These are phyloP conservation scores for Leptosphaerulina australis DNA, from an alignment of 2,329 filamentous ascomycete species.

Conservation along the genomic window DNA sequence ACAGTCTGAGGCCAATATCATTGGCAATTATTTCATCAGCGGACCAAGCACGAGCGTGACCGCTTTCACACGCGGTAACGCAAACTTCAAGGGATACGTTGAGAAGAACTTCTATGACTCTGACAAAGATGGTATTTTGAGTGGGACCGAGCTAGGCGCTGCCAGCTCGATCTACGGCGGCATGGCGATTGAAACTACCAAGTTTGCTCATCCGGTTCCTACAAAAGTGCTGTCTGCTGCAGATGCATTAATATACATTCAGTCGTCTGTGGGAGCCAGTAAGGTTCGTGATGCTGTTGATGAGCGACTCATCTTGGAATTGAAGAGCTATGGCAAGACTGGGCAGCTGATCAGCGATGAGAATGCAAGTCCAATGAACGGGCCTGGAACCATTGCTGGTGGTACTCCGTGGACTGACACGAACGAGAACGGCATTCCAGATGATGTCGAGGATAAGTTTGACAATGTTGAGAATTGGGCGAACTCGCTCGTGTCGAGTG, in stretches of 20 bases:
- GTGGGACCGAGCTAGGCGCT: constrained; percentile 55
- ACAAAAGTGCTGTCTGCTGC: constrained; percentile 48
- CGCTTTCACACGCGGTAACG: constrained; percentile 62
- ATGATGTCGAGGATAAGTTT: constrained; percentile 55
- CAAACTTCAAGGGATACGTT: constrained; percentile 61
- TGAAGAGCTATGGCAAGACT: constrained; percentile 54
- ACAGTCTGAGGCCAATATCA: constrained; percentile 58
- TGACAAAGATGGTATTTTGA: constrained; percentile 57
- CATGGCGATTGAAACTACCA: constrained; percentile 52
- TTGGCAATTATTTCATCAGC: constrained; percentile 64
- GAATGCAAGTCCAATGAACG: constrained; percentile 50
- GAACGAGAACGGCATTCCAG: constrained; percentile 59
- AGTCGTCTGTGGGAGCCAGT: constrained; percentile 52
- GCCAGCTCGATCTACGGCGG: constrained; percentile 55
- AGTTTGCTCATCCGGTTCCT: constrained; percentile 55
- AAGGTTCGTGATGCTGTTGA: constrained; percentile 55
- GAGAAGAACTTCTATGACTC: constrained; percentile 60
- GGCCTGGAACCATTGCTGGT: constrained; percentile 48
- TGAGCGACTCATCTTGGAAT: constrained; percentile 50
- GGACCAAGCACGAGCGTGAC: constrained; percentile 58
- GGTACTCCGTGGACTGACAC: constrained; percentile 52
- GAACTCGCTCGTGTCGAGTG: constrained; percentile 53
- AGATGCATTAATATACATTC: constrained; percentile 52
- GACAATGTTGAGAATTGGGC: constrained; percentile 59
- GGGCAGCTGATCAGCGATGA: constrained; percentile 57